Evolutionary conservation across 805 yeast species (phyloP).

Genomic region (Monosporozyma solicola): DNA sequence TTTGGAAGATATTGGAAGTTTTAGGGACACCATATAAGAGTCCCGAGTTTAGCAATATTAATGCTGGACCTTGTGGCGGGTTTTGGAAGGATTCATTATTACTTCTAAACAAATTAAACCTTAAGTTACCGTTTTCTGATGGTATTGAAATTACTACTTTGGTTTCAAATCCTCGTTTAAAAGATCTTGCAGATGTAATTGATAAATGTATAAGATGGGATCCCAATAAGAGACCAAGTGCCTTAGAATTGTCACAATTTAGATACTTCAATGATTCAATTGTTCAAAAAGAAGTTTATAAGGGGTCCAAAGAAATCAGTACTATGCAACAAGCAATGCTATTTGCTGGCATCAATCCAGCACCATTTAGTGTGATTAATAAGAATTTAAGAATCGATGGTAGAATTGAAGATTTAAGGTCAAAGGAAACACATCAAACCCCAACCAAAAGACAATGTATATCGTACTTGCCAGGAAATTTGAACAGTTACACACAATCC

Average conservation of each 20-base stretch:
- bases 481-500: background rate
- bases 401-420: background rate
- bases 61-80: conserved; percentile 50
- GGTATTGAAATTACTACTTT: conserved; percentile 43
- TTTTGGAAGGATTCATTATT: conserved; percentile 56
- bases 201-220: conserved; percentile 60
- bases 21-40: conserved; percentile 61
- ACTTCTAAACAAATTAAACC: conserved; percentile 46
- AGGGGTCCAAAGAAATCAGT: conserved; percentile 6
- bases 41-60: conserved; percentile 1
- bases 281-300: conserved; percentile 1
- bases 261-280: conserved; percentile 46
- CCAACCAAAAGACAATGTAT: background rate
- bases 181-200: conserved; percentile 32
- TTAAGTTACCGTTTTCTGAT: conserved; percentile 45
- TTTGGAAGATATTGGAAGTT: conserved; percentile 52
- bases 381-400: background rate
- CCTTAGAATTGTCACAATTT: conserved; percentile 39
- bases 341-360: conserved; percentile 17
- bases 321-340: conserved; percentile 20
- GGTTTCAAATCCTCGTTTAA: conserved; percentile 38
- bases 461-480: background rate
- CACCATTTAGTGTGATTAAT: background rate
- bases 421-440: background rate
- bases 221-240: conserved; percentile 55